Evolutionary conservation across 495 filamentous ascomycete genomes (phyloP), one percentile per base, ranked within the genome.

Genomic region (Bombardia bombarda): DNA sequence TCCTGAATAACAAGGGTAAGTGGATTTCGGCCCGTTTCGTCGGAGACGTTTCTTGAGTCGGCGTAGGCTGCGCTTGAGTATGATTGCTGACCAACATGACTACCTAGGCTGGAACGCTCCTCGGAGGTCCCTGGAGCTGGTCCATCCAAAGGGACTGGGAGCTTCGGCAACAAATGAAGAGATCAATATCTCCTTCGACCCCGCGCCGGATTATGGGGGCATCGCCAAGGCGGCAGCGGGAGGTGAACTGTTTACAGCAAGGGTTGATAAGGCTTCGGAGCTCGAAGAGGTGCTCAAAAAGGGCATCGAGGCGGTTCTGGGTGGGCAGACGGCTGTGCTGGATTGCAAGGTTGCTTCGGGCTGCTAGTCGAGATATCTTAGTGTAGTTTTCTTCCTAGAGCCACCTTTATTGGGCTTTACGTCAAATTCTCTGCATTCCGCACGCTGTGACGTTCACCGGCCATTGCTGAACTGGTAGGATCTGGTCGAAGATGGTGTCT

Each of bases 141-240:
- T 93, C 7, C 87, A 94, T 47, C 87, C 88, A 0, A 68, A 86
- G n/a, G 88, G 88, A 1, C 69, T 84, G 32, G 84, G 84, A 1
- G 81, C 83, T 7, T 82, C 77, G 45, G 86, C 80, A 16, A 84
- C 76, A 8, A 90, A 92, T 52, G 80, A 85, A 46, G 90, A 93
- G 45, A 72, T 97, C 46, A 93, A 95, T 51, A 94, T 97, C 59
- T 83, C 78, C 2, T 92, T 97, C 57, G 78, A 75, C 10, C 90
- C 90, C 0, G 77, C 78, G 0, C 90, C 90, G 1, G 90, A 97
- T 53, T 97, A 90, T 58, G 69, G 86, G 0, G 90, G 90, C 9
- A 95, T 97, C 45, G 90, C 90, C 0, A 86, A 86, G 67, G 90
- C 89, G 5, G 87, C 90, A 0, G 80, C 84, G 0, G 89, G 88